phyloP scores from a whole-genome alignment of 495 filamentous ascomycete species.

The Aspergillus ellipticus region DNA sequence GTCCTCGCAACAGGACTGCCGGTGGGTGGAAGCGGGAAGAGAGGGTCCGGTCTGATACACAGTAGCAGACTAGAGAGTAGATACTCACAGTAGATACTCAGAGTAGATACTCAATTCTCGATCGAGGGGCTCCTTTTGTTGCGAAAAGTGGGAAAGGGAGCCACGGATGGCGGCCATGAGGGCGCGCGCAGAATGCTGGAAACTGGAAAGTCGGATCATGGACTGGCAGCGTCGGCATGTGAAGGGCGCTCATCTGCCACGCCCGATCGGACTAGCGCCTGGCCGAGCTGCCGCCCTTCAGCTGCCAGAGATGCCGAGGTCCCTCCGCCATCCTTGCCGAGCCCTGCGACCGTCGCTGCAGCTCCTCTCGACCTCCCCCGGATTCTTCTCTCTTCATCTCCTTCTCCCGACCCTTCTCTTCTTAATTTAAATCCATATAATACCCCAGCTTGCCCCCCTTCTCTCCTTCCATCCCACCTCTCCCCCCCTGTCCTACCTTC shows the following conservation, averaged over 20 bases:
- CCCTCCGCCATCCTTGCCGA: constrained; percentile 31
- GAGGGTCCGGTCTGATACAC: background rate
- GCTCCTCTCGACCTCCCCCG: constrained; percentile 15
- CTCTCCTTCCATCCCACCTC: constrained; percentile 16
- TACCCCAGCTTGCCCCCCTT: constrained; percentile 10
- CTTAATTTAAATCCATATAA: background rate
- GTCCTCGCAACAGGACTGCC: background rate
- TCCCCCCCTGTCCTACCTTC: background rate
- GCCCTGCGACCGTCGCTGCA: constrained; percentile 33
- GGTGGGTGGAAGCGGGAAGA: background rate
- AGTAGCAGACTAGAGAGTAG: background rate
- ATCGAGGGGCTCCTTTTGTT: background rate
- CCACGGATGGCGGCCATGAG: background rate
- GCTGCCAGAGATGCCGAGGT: constrained; percentile 45
- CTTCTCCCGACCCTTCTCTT: constrained; percentile 3
- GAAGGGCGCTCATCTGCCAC: constrained; percentile 31
- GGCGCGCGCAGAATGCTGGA: too few relatives aligned
- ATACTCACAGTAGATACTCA: background rate
- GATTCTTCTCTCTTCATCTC: constrained; percentile 20
- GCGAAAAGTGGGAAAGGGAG: background rate
- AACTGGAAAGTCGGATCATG: background rate
- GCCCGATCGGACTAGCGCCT: constrained; percentile 11
- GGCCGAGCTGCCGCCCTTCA: constrained; percentile 24
- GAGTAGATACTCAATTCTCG: background rate
- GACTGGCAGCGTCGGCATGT: constrained; percentile 34